Base-by-base conservation (phyloP, 108 stramenopile genomes). In the Nitzschia sp. region DNA sequence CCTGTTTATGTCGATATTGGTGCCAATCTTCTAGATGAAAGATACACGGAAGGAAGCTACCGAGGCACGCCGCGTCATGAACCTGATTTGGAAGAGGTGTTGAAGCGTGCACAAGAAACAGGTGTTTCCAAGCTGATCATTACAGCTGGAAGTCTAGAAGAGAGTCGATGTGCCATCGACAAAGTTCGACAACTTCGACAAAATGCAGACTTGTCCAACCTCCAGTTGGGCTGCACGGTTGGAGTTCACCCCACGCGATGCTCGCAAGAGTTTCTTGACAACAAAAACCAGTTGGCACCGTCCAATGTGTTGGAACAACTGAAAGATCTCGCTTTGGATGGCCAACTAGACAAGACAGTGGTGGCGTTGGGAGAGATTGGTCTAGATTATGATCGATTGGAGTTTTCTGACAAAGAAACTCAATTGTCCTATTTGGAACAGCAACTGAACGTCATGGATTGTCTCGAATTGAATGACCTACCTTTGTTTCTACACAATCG, bases 401-500 rank as follows among this genome's bases (percentile, higher is more conserved):
- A 97, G 43, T 98, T 96, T 73, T 89, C 85, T 69, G 70, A 76
- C 44, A 91, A 88, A 53, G 91, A 93, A 8, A 72, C 84, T 8
- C 95, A 98, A 75, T 57, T 75, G 26, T 44, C 77, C n/a, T 92
- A 86, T n/a, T 88, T 98, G 24, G 52, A 79, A 63, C 68, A 71
- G 24, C 98, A 98, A 63, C 65, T 98, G 43, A 72, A 84, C 41
- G 15, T 60, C 0, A 71, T 98, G 40, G 70, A 70, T 24, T 56
- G 71, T 64, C 67, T 72, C 20, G 79, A 68, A 10, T 50, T 41
- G 0, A 12, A 75, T 37, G 12, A 70, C 5, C 67, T 97, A 43
- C 98, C 98, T 8, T 61, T 97, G 57, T 98, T 97, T 72, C 69
- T 98, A 53, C 98, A 98, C 83, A 92, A 95, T 72, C 91, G 98